These are phyloP conservation scores for Aciculosporium take DNA, from an alignment of 2,329 filamentous ascomycete species.

Conservation along the genomic window DNA sequence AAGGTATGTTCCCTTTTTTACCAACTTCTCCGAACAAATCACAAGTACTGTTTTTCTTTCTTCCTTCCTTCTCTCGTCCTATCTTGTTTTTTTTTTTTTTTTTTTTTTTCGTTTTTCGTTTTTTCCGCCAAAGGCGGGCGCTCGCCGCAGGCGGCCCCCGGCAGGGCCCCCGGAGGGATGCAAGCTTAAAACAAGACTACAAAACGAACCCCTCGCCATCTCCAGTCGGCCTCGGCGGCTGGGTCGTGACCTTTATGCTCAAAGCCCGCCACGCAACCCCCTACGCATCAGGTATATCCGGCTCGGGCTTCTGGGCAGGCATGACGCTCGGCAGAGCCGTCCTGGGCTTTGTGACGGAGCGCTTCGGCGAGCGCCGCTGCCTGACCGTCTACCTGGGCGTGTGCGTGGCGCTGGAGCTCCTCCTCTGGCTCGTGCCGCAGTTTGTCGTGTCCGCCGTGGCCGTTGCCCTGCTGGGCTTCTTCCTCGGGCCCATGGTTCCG, in stretches of 20 bases:
- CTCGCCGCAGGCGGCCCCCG: too few relatives aligned
- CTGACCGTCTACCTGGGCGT: conserved; percentile 49
- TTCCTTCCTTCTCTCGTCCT: too few relatives aligned
- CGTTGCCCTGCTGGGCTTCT: conserved; percentile 56
- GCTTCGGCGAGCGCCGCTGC: too few relatives aligned
- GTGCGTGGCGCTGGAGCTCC: conserved; percentile 46
- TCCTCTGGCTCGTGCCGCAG: conserved; percentile 43
- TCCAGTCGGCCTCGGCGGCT: conserved; percentile 58
- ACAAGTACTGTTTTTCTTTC: too few relatives aligned
- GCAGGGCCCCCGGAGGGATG: too few relatives aligned
- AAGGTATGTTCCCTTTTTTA: too few relatives aligned
- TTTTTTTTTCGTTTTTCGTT: too few relatives aligned
- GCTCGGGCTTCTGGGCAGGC: conserved; percentile 68
- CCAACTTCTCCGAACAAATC: too few relatives aligned
- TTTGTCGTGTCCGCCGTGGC: conserved; percentile 46
- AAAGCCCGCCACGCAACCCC: conserved; percentile 48
- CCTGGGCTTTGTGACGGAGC: conserved; percentile 56
- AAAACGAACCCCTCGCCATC: too few relatives aligned
- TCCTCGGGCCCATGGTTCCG: conserved; percentile 60
- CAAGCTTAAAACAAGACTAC: too few relatives aligned
- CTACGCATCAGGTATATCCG: conserved; percentile 57
- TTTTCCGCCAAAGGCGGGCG: too few relatives aligned
- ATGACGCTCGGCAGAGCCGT: conserved; percentile 53
- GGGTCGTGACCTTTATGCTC: conserved; percentile 72
- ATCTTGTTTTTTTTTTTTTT: too few relatives aligned